phyloP scores from a whole-genome alignment of 2,329 filamentous ascomycete species.

The Rutstroemia sp. region DNA sequence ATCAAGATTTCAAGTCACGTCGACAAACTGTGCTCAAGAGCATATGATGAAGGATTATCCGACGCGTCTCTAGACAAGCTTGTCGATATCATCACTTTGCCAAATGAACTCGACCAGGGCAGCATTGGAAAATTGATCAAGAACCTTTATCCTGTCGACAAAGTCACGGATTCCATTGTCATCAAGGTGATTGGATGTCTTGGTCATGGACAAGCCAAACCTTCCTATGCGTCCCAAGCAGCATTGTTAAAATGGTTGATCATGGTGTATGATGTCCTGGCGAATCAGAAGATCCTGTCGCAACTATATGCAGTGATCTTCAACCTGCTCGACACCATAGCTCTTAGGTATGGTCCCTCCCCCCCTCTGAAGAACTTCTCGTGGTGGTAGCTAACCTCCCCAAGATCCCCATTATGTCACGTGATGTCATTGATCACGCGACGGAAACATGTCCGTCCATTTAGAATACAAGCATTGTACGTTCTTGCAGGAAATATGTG shows the following conservation, averaged over 20 bases:
- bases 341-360: slow-evolving; percentile 47
- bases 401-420: slow-evolving; percentile 54
- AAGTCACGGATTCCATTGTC: slow-evolving; percentile 52
- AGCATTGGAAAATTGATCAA: slow-evolving; percentile 62
- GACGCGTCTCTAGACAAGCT: slow-evolving; percentile 53
- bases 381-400: slow-evolving; percentile 2
- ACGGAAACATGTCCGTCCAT: slow-evolving; percentile 75
- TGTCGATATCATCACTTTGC: slow-evolving; percentile 57
- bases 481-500: slow-evolving; percentile 21
- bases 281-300: slow-evolving; percentile 54
- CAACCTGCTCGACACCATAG: slow-evolving; percentile 73
- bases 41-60: slow-evolving; percentile 62
- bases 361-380: neutral
- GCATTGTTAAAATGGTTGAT: slow-evolving; percentile 72
- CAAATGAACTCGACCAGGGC: slow-evolving; percentile 67
- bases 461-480: slow-evolving; percentile 70
- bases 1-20: slow-evolving; percentile 56
- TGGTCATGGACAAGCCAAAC: slow-evolving; percentile 72
- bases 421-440: slow-evolving; percentile 71
- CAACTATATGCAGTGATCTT: slow-evolving; percentile 72
- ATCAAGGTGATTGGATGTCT: slow-evolving; percentile 63
- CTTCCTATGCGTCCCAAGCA: slow-evolving; percentile 60
- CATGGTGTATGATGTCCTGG: slow-evolving; percentile 64
- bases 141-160: slow-evolving; percentile 66
- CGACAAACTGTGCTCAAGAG: slow-evolving; percentile 53